These are phyloP conservation scores for Phialemoniopsis sp. DNA, from an alignment of 2,329 filamentous ascomycete species.

Conservation along the genomic window DNA sequence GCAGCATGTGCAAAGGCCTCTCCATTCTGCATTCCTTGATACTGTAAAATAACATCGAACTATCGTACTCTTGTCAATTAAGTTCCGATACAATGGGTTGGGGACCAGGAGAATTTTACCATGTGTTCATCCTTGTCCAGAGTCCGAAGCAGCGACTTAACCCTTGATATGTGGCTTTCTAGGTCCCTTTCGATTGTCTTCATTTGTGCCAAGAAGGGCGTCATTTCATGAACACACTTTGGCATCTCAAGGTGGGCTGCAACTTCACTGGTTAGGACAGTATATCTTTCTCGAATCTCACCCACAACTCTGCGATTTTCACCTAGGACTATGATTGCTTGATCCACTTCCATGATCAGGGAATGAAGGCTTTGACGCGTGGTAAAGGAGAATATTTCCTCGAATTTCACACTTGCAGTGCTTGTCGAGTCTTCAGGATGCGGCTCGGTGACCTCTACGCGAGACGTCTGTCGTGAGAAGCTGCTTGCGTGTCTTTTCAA, in stretches of 20 bases:
- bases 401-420: no score
- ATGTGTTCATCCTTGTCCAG: slow-evolving; percentile 10
- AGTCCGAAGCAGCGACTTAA: slow-evolving; percentile 8
- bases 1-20: slow-evolving; percentile 15
- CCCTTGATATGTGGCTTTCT: slow-evolving; percentile 7
- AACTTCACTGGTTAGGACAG: slow-evolving; percentile 2
- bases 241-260: slow-evolving; percentile 5
- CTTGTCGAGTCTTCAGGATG: no score
- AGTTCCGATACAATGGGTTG: neutral
- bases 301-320: slow-evolving; percentile 12
- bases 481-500: no score
- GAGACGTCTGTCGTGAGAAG: no score
- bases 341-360: slow-evolving; percentile 8
- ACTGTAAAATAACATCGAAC: slow-evolving; percentile 17
- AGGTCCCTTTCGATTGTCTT: slow-evolving; percentile 10
- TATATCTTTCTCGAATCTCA: slow-evolving; percentile 11
- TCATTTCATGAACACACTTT: slow-evolving; percentile 4
- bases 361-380: slow-evolving; percentile 5
- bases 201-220: slow-evolving; percentile 9
- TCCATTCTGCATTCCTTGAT: slow-evolving; percentile 12
- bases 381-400: no score
- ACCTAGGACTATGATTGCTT: slow-evolving; percentile 10
- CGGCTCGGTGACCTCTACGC: no score
- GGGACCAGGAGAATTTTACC: slow-evolving; percentile 8
- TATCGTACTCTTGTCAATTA: slow-evolving; percentile 2